These are phyloP conservation scores for Wickerhamiella spandovensis DNA, from an alignment of 805 yeast genomes.

Conservation along the genomic window DNA sequence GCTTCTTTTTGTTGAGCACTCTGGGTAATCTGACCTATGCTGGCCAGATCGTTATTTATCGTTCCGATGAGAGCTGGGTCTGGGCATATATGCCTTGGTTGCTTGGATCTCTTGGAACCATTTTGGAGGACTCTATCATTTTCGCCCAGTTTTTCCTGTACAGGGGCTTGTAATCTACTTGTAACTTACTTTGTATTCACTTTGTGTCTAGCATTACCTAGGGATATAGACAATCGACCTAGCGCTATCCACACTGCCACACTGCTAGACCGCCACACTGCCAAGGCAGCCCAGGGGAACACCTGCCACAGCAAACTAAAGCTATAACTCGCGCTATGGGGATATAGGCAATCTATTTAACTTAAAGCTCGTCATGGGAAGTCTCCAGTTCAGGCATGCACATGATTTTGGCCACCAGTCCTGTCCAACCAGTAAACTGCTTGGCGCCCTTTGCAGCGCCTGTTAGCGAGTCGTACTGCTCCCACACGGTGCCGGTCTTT, in stretches of 20 bases:
- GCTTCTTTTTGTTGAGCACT: slow-evolving; percentile 61
- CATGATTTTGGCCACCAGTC: slow-evolving; percentile 69
- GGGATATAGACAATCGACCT: too few relatives aligned
- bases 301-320: too few relatives aligned
- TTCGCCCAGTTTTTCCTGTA: slow-evolving; percentile 57
- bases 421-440: slow-evolving; percentile 92
- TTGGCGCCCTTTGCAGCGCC: slow-evolving; percentile 74
- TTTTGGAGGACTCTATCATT: slow-evolving; percentile 53
- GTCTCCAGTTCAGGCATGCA: slow-evolving; percentile 47
- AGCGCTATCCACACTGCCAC: too few relatives aligned
- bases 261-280: too few relatives aligned
- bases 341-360: not conserved
- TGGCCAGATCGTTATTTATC: slow-evolving; percentile 52
- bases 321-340: too few relatives aligned
- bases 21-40: slow-evolving; percentile 68
- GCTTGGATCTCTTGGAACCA: slow-evolving; percentile 66
- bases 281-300: too few relatives aligned
- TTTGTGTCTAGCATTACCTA: too few relatives aligned
- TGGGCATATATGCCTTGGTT: slow-evolving; percentile 60
- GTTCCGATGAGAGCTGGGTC: slow-evolving; percentile 49
- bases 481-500: slow-evolving; percentile 75
- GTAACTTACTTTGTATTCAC: too few relatives aligned
- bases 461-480: slow-evolving; percentile 66
- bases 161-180: slow-evolving; percentile 13
- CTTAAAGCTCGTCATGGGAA: not conserved